These are phyloP conservation scores for Neurospora terricola DNA, from an alignment of 495 filamentous ascomycete species.

Conservation along the genomic window DNA sequence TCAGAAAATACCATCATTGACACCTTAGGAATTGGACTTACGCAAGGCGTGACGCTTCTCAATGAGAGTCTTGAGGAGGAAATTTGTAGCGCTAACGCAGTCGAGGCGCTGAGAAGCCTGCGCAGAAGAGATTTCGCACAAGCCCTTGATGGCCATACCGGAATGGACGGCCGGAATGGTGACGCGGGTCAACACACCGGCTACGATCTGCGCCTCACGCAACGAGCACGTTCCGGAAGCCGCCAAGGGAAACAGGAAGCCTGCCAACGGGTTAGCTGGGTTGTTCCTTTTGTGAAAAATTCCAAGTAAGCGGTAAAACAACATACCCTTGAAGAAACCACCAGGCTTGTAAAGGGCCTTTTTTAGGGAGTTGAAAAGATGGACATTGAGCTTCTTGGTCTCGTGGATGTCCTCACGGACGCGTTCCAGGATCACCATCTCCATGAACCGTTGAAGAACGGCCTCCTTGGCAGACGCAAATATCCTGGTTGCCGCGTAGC, in stretches of 20 bases:
- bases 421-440: constrained; percentile 70
- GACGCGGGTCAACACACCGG: constrained; percentile 68
- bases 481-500: constrained; percentile 76
- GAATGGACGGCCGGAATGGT: constrained; percentile 81
- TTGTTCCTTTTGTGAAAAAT: neutral
- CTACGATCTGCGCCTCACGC: constrained; percentile 83
- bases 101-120: constrained; percentile 63
- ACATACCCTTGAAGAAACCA: constrained; percentile 85
- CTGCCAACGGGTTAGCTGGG: constrained; percentile 1
- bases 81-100: constrained; percentile 74
- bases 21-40: constrained; percentile 2
- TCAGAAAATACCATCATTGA: neutral
- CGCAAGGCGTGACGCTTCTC: constrained; percentile 97
- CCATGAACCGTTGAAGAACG: constrained; percentile 70
- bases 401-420: constrained; percentile 73
- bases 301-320: neutral
- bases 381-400: constrained; percentile 86
- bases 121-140: constrained; percentile 89
- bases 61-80: constrained; percentile 82
- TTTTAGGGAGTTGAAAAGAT: constrained; percentile 86
- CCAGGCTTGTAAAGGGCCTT: constrained; percentile 92
- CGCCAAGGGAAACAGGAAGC: constrained; percentile 79
- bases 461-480: constrained; percentile 74
- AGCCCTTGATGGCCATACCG: constrained; percentile 76
- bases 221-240: constrained; percentile 69